A percentile compares a stretch with the other conserved stretches of the same genome.
These are phyloP conservation scores for Tripterygium wilfordii DNA, from an alignment of 177 flowering plant species.

Conservation along the genomic window DNA sequence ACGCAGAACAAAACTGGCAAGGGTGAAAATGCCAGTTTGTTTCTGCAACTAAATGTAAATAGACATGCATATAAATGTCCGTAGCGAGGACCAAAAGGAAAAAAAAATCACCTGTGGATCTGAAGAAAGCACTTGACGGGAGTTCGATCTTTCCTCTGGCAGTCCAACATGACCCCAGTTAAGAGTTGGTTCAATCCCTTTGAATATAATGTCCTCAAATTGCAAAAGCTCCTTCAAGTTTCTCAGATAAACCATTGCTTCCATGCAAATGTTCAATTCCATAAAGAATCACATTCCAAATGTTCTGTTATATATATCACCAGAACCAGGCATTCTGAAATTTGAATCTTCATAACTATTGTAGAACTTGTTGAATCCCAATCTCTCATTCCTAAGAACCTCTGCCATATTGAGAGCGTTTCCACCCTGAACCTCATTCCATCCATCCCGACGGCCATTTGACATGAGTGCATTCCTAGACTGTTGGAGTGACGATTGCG, in stretches of 20 bases:
- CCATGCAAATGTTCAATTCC: neutral
- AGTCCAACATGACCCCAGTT: conserved; percentile 13
- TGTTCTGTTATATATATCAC: conserved; percentile 14
- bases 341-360: conserved; percentile 18
- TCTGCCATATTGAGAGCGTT: conserved; percentile 12
- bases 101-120: conserved; percentile 14
- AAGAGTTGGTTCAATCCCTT: conserved; percentile 14
- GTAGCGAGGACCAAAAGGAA: neutral
- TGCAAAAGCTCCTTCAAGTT: conserved; percentile 1
- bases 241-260: conserved; percentile 1
- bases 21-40: no score
- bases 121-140: conserved; percentile 7
- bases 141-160: conserved; percentile 17
- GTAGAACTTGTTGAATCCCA: conserved; percentile 14
- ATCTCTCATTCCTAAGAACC: conserved; percentile 14
- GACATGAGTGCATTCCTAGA: conserved; percentile 10
- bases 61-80: no score
- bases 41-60: no score
- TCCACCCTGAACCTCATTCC: conserved; percentile 11
- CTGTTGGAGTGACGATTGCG: conserved; percentile 11
- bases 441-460: conserved; percentile 12
- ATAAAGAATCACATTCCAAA: conserved; percentile 18
- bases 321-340: conserved; percentile 12
- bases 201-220: conserved; percentile 3
- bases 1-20: no score